Base-by-base conservation (phyloP, 1,139 yeast species). In the Suhomyces anneliseae region DNA sequence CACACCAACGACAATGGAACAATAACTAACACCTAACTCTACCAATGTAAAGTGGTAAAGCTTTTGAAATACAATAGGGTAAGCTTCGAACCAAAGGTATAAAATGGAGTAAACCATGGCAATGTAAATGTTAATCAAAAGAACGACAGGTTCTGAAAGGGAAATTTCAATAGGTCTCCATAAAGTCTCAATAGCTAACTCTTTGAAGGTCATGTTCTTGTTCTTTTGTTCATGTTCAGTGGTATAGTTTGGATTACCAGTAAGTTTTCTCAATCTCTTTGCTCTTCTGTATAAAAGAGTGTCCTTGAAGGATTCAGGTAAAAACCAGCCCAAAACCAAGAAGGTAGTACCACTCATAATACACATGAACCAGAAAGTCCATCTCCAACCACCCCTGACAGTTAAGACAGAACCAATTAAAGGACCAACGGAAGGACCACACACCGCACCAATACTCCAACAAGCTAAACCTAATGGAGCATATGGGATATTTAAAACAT, bases 61-160 rank as follows among this genome's bases (percentile, higher is more conserved):
- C 4, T 68, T 77, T 7, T 54, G 46, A 51, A 76, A 82, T 2
- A 79, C 81, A 41, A 82, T 69, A 7, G 87, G 87, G 59, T 80
- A 77, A 0, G 82, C 83, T 60, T 83, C 87, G 54, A 83, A 80
- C 72, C 78, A 82, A 40, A 82, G 64, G 58, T 81, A 82, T 58
- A 78, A 60, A 33, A 79, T 62, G 27, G 83, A 75, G 60, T 82
- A 83, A 14, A 77, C 69, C 55, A 83, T 62, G 2, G 84, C 75
- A 53, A 78, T 65, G 60, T 83, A 82, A 24, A 78, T 27, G 54
- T 81, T 65, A 57, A 76, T 66, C 60, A 73, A 54, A 60, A 83
- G 46, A 49, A 74, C 73, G 40, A 75, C 70, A 36, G 79, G 76
- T 64, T 80, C 76, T 52, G 62, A 61, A 9, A 75, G 53, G 6